These are phyloP conservation scores for Prunus campanulata DNA, from an alignment of 306 rosid genomes.

Conservation along the genomic window DNA sequence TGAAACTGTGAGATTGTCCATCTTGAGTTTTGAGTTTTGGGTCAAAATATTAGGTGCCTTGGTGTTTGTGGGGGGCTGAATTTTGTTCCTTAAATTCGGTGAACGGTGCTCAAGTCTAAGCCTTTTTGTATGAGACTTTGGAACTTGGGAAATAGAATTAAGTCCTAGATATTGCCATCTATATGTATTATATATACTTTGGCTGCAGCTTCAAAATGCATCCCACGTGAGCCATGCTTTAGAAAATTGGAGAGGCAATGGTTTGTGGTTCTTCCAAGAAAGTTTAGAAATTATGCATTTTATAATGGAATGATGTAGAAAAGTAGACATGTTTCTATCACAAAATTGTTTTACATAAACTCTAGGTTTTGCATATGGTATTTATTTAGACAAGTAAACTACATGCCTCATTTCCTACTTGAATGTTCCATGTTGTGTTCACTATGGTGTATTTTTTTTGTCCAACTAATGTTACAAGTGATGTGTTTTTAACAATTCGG, in stretches of 20 bases:
- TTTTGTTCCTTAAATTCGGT: slow-evolving; percentile 19
- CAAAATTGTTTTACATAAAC: too few relatives aligned
- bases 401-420: too few relatives aligned
- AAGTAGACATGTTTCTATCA: background rate
- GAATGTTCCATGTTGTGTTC: too few relatives aligned
- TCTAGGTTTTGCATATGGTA: too few relatives aligned
- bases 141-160: slow-evolving; percentile 19
- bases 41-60: slow-evolving; percentile 22
- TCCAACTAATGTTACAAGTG: too few relatives aligned
- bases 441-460: too few relatives aligned
- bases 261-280: slow-evolving; percentile 18
- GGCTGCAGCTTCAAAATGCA: slow-evolving; percentile 2
- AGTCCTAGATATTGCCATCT: background rate
- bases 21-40: background rate
- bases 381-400: too few relatives aligned
- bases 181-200: background rate
- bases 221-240: slow-evolving; percentile 28
- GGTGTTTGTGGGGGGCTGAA: slow-evolving; percentile 16
- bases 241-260: slow-evolving; percentile 14
- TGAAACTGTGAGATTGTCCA: background rate
- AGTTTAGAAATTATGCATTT: background rate
- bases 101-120: slow-evolving; percentile 19
- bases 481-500: too few relatives aligned
- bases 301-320: background rate
- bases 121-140: slow-evolving; percentile 17